Evolutionary conservation across 2,329 filamentous ascomycete species (phyloP), one percentile per base, ranked within the genome.

Genomic region (Pseudogymnoascus sp.): DNA sequence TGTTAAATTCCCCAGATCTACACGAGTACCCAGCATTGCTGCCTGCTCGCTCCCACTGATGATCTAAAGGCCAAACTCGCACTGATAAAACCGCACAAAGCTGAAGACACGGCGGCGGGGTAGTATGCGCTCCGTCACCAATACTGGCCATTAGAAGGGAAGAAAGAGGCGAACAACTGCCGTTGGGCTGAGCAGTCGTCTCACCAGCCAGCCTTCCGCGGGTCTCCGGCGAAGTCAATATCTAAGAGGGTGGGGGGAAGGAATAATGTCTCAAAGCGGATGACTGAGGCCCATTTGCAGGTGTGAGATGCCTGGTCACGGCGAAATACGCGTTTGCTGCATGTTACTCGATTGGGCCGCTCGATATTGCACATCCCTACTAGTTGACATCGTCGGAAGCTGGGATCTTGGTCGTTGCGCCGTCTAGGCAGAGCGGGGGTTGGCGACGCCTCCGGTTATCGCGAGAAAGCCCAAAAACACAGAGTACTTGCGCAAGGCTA

Each of bases 271-370:
- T 56, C 50, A 56, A 56, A 56, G 50, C 26, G 29, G 50, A 56
- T 6, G 50, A 56, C 50, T 56, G 50, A 56, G 50, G 50, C 50
- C 50, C 50, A 56, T 56, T 33, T 56, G 29, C 6, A 33, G 50
- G 16, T 33, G 50, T 56, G 29, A 56, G 50, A 56, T 56, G 50
- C 50, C 47, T 56, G 29, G 50, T 56, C 50, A 56, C 50, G 29
- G 50, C 5, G 50, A 56, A 56, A 56, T 56, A 56, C 50, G 50
- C 29, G 50, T 56, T 8, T 56, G 50, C n/a, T 56, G 50, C 50
- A 56, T 56, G 50, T 56, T 56, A 56, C 50, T 56, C 50, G 50
- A 56, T 56, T 56, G 14, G 50, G 50, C 50, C 50, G 50, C 29
- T 19, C 26, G n/a, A 56, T 33, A 56, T 33, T 33, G 29, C 50